These are phyloP conservation scores for Trifolium repens DNA, from an alignment of 306 rosid species.

Conservation along the genomic window DNA sequence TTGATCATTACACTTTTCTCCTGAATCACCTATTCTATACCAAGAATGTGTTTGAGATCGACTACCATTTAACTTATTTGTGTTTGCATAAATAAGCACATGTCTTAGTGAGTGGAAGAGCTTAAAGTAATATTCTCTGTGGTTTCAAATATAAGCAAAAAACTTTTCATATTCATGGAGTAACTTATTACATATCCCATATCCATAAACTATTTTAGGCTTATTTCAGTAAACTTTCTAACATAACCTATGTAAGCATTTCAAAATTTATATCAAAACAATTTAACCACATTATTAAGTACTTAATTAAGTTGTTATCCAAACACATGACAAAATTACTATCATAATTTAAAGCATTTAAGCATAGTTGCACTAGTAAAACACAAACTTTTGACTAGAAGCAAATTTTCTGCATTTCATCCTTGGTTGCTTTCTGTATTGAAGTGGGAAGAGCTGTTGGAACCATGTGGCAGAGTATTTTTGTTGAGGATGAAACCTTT, in stretches of 20 bases:
- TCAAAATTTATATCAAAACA: background rate
- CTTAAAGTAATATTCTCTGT: background rate
- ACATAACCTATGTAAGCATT: background rate
- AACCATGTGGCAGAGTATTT: conserved; percentile 28
- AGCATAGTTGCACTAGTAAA: background rate
- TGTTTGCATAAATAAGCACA: too few species aligned
- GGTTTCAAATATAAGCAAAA: too few species aligned
- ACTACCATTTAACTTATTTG: too few species aligned
- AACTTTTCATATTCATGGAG: too few species aligned
- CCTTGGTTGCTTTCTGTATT: conserved; percentile 34
- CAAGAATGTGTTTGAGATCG: too few species aligned
- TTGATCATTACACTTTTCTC: too few species aligned
- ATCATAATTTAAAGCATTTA: conserved; percentile 9
- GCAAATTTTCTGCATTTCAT: conserved; percentile 11
- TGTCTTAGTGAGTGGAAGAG: background rate
- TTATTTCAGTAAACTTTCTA: background rate
- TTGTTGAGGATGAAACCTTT: conserved; percentile 39
- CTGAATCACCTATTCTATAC: too few species aligned
- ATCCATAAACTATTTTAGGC: background rate
- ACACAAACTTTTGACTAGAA: background rate
- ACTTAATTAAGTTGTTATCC: background rate
- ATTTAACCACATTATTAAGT: background rate
- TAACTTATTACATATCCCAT: background rate
- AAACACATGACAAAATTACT: background rate
- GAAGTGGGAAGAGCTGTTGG: conserved; percentile 9